phyloP scores from a whole-genome alignment of 2,329 filamentous ascomycete genomes.

The Paecilomyces formosus region DNA sequence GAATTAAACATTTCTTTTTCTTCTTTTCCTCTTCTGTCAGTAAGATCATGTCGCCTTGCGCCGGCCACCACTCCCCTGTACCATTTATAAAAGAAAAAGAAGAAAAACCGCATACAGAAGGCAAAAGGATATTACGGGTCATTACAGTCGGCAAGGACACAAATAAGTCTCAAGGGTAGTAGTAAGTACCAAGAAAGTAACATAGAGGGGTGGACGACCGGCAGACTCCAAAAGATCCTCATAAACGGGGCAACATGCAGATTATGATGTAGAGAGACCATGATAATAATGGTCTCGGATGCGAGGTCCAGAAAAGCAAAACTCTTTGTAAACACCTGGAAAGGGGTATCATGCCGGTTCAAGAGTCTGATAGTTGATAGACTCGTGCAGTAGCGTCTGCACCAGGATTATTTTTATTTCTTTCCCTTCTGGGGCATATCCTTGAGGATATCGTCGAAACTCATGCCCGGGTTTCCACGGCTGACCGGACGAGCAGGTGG shows the following conservation, averaged over 20 bases:
- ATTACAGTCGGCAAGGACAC: background rate
- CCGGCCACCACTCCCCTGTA: background rate
- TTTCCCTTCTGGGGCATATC: constrained; percentile 24
- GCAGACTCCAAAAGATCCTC: background rate
- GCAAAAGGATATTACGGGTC: background rate
- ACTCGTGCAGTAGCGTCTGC: background rate
- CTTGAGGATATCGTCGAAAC: constrained; percentile 42
- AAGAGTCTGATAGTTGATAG: background rate
- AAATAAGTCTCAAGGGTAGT: background rate
- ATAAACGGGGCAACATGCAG: background rate
- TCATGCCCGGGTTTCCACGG: constrained; percentile 41
- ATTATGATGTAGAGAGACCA: background rate
- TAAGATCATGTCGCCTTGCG: background rate
- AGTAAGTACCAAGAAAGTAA: background rate
- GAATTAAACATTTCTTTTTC: background rate
- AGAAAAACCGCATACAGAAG: background rate
- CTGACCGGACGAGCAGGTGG: constrained; percentile 31
- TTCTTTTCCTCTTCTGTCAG: background rate
- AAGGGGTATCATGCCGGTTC: background rate
- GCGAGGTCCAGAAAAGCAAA: background rate
- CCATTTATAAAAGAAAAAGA: background rate
- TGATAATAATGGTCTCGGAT: background rate
- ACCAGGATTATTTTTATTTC: background rate
- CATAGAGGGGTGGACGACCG: background rate
- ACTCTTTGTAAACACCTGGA: background rate